Evolutionary conservation across 1,284 basidiomycete species (phyloP).

Genomic region (Ceratobasidium sp.): DNA sequence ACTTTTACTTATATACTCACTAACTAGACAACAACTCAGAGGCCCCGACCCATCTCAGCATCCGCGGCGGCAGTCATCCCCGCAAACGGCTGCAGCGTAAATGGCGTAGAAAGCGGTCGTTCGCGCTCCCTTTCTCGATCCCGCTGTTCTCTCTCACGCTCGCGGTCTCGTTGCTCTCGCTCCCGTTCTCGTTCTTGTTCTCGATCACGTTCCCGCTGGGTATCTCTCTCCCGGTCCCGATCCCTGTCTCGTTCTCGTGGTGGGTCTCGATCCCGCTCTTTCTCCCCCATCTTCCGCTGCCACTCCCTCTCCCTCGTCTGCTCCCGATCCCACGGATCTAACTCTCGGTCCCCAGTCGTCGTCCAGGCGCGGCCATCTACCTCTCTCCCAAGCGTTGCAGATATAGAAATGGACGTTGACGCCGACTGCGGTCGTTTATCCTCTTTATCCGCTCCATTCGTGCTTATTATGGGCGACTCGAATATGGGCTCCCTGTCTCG

Average conservation of each 20-base stretch:
- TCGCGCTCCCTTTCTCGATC: slow-evolving; percentile 28
- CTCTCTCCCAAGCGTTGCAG: too few relatives aligned
- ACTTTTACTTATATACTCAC: slow-evolving; percentile 14
- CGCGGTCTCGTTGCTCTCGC: background rate
- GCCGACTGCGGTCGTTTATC: slow-evolving; percentile 21
- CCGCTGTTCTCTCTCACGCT: background rate
- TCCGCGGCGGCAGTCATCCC: slow-evolving; percentile 18
- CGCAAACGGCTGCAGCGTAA: slow-evolving; percentile 36
- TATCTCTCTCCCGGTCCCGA: slow-evolving; percentile 8
- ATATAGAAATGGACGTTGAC: background rate
- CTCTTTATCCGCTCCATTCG: slow-evolving; percentile 12
- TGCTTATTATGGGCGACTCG: background rate
- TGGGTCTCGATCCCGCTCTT: background rate
- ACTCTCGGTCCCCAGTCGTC: slow-evolving; percentile 10
- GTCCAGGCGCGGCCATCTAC: slow-evolving; percentile 12
- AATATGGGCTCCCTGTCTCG: background rate
- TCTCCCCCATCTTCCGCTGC: slow-evolving; percentile 33
- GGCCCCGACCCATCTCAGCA: slow-evolving; percentile 31
- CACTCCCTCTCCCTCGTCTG: slow-evolving; percentile 34
- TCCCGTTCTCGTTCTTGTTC: background rate
- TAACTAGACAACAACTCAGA: slow-evolving; percentile 17
- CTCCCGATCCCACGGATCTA: slow-evolving; percentile 36
- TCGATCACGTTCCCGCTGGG: background rate
- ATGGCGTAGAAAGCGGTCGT: slow-evolving; percentile 28
- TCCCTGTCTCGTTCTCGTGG: slow-evolving; percentile 10